Evolutionary conservation across 1,139 yeast genomes (phyloP).

Genomic region (Taphrina pruni): DNA sequence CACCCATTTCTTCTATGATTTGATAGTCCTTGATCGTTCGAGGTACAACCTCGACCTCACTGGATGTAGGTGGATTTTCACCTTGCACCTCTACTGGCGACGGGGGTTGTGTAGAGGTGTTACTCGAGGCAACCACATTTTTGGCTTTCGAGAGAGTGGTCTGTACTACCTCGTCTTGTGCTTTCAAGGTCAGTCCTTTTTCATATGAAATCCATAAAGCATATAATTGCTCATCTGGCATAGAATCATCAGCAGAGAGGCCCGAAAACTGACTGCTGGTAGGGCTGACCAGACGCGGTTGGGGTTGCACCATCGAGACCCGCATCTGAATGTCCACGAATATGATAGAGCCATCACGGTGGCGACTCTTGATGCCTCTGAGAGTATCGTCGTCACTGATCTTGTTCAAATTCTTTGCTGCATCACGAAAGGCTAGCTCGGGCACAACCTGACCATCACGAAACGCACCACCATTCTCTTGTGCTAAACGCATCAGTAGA

Average conservation of each 20-base stretch:
- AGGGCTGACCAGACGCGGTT: slow-evolving; percentile 42
- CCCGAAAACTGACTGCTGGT: background rate
- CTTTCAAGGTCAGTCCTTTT: slow-evolving; percentile 26
- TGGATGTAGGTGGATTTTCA: slow-evolving; percentile 32
- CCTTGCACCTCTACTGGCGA: slow-evolving; percentile 21
- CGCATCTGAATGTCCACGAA: slow-evolving; percentile 81
- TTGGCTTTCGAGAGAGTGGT: slow-evolving; percentile 22
- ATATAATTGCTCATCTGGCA: slow-evolving; percentile 48
- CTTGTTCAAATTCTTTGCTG: slow-evolving; percentile 42
- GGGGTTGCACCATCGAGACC: slow-evolving; percentile 58
- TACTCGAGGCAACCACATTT: slow-evolving; percentile 13
- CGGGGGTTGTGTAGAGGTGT: slow-evolving; percentile 9
- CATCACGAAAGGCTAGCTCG: slow-evolving; percentile 35
- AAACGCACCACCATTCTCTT: slow-evolving; percentile 55
- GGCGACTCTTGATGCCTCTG: slow-evolving; percentile 58
- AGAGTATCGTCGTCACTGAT: slow-evolving; percentile 32
- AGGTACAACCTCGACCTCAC: slow-evolving; percentile 49
- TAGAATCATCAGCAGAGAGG: background rate
- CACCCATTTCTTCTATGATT: slow-evolving; percentile 81
- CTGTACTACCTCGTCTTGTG: slow-evolving; percentile 18
- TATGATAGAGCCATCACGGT: slow-evolving; percentile 69
- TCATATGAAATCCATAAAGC: slow-evolving; percentile 84
- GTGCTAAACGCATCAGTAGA: slow-evolving; percentile 54
- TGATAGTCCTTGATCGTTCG: slow-evolving; percentile 74
- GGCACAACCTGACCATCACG: slow-evolving; percentile 33